These are phyloP conservation scores for Psilocybe mexicana DNA, from an alignment of 1,284 basidiomycete genomes.

Conservation along the genomic window DNA sequence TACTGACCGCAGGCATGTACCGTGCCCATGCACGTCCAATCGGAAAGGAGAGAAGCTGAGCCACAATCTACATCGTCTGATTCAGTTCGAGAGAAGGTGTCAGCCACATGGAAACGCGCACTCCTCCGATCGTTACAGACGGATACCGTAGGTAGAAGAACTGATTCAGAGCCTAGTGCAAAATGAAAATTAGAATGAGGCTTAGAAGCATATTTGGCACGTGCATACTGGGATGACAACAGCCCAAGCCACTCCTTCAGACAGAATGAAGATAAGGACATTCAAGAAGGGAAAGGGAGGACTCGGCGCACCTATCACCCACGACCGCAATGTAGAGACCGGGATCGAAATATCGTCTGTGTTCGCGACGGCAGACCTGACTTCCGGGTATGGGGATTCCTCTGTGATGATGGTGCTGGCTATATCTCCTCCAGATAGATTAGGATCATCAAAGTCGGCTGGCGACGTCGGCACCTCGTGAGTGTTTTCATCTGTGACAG, in stretches of 20 bases:
- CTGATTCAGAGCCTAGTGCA: conserved; percentile 48
- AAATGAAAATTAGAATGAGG: neutral
- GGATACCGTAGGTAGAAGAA: conserved; percentile 64
- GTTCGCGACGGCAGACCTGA: conserved; percentile 63
- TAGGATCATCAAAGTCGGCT: neutral
- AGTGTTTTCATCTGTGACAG: too few species aligned
- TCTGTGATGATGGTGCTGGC: conserved; percentile 23
- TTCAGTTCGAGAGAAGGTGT: neutral
- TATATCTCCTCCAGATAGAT: neutral
- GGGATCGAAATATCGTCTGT: conserved; percentile 64
- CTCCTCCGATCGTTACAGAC: conserved; percentile 39
- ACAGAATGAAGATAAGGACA: neutral
- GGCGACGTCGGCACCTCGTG: too few species aligned
- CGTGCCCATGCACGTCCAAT: conserved; percentile 56
- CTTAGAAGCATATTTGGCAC: conserved; percentile 1
- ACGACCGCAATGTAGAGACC: conserved; percentile 56
- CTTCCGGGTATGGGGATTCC: conserved; percentile 34
- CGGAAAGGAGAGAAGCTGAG: conserved; percentile 59
- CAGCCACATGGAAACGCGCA: conserved; percentile 16
- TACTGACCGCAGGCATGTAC: conserved; percentile 47
- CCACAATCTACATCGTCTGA: conserved; percentile 40
- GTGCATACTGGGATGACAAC: conserved; percentile 44
- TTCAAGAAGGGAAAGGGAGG: neutral
- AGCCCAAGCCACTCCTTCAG: conserved; percentile 47
- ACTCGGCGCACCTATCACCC: conserved; percentile 34